A percentile compares a stretch with the other conserved stretches of the same genome.
These are phyloP conservation scores for Colletotrichum tabaci DNA, from an alignment of 2,329 filamentous ascomycete species.

Conservation along the genomic window DNA sequence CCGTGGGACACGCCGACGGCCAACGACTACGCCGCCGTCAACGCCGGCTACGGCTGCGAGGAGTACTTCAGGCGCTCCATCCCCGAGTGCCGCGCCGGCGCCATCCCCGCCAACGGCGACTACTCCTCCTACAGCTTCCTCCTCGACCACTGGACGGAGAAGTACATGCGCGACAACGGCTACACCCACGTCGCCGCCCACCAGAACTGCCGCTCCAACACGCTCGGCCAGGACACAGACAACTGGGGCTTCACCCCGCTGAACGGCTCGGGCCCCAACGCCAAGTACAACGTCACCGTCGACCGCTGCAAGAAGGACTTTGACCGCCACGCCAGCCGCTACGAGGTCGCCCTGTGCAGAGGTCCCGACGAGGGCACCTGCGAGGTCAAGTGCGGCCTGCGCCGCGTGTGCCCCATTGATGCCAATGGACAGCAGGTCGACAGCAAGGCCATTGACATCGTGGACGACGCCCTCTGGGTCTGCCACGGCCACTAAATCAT, in stretches of 20 bases:
- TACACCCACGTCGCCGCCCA: conserved; percentile 27
- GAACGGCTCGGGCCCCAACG: conserved; percentile 19
- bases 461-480: conserved; percentile 25
- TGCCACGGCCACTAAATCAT: conserved; percentile 13
- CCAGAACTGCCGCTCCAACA: conserved; percentile 24
- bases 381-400: conserved; percentile 28
- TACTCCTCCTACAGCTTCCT: conserved; percentile 26
- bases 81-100: conserved; percentile 13
- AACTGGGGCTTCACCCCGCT: conserved; percentile 29
- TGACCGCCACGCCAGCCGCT: conserved; percentile 31
- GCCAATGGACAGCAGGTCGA: background rate
- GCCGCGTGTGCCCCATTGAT: conserved; percentile 18
- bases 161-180: conserved; percentile 15
- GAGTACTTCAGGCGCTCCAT: conserved; percentile 10
- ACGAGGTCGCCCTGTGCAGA: conserved; percentile 31
- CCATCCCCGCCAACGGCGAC: background rate
- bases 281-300: conserved; percentile 13
- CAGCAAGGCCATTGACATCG: conserved; percentile 28
- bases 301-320: conserved; percentile 25
- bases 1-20: conserved; percentile 13
- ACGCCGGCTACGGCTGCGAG: conserved; percentile 22
- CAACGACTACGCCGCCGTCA: conserved; percentile 22
- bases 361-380: conserved; percentile 18
- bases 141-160: conserved; percentile 16
- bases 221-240: background rate